Base-by-base conservation (phyloP, 495 filamentous ascomycete species). In the Penicillium herquei region DNA sequence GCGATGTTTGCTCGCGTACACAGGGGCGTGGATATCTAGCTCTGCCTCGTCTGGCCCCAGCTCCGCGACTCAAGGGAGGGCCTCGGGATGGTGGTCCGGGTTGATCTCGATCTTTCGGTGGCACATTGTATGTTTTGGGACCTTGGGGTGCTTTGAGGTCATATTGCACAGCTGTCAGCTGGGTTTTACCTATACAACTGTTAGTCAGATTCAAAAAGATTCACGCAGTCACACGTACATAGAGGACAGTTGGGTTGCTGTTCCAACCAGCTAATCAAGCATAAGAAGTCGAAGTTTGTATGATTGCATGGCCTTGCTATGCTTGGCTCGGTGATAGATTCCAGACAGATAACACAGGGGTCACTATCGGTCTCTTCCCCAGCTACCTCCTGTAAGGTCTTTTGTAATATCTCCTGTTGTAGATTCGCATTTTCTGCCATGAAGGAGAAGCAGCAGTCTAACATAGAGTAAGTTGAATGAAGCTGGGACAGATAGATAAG, bases 181-280 rank as follows among this genome's bases (percentile, higher is more conserved):
- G 72, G 17, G 81, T 72, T 53, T 93, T 92, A 71, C 78, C 79
- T 80, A 44, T 37, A 7, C 16, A 12, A 3, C 7, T 35, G 44
- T 67, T 39, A 67, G 61, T 65, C 40, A 61, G 14, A 11, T 2
- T n/a, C 6, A 12, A 14, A 49, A 48, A 11, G 35, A 32, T 44
- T 49, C 52, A 3, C 2, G 49, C 40, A 7, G 46, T 18, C 11
- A n/a, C 17, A 40, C 72, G 51, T 70, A 81, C 90, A 96, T 51
- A 96, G 75, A 9, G 91, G 91, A 67, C 91, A 96, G 47, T 71
- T 81, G 0, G 86, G 70, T 21, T 82, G 82, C 63, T 91, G 78
- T 60, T 93, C 82, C 12, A 92, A 73, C 92, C 92, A 96, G 72
- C 83, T 92, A 16, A 89, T 67, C 9, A 96, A 81, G 63, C 92